Conservation (phyloP, 2,329 filamentous ascomycete genomes). For the Bretziella fagacearum region DNA sequence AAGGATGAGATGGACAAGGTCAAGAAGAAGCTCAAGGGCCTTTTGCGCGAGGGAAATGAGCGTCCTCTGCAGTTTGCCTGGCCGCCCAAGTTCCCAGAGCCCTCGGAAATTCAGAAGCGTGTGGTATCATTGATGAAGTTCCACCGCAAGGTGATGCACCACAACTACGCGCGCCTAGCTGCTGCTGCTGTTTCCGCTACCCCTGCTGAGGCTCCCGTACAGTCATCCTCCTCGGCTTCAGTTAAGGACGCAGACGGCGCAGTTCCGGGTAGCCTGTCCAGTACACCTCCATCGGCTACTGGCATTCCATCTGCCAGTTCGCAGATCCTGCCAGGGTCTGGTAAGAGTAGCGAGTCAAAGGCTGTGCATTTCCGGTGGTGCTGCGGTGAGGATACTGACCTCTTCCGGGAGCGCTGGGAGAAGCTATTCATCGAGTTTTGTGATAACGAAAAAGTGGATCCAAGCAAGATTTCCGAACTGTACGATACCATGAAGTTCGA, state of each 20-base stretch:
- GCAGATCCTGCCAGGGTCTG: neutral
- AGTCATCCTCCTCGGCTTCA: neutral
- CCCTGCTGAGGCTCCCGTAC: neutral
- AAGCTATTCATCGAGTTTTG: constrained; percentile 95
- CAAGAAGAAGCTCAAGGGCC: constrained; percentile 94
- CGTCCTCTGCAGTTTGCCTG: constrained; percentile 95
- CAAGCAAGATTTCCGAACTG: constrained; percentile 93
- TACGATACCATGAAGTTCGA: constrained; percentile 99
- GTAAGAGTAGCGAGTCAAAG: constrained; percentile 9
- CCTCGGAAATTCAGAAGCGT: constrained; percentile 76
- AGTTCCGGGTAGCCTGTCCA: constrained; percentile 30
- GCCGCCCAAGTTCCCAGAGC: constrained; percentile 88
- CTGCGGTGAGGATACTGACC: constrained; percentile 80
- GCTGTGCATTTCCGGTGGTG: constrained; percentile 53
- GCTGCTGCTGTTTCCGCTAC: constrained; percentile 21
- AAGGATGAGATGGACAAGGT: constrained; percentile 99
- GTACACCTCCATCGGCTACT: constrained; percentile 6
- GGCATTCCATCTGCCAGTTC: constrained; percentile 3
- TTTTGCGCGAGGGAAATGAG: constrained; percentile 81
- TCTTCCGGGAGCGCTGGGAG: constrained; percentile 96
- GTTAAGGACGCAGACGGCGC: constrained; percentile 4
- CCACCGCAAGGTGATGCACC: constrained; percentile 82
- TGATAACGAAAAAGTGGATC: constrained; percentile 93
- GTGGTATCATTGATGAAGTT: constrained; percentile 97
- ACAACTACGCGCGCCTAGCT: constrained; percentile 74